Percentiles rank a stretch among this genome's conserved stretches.
Evolutionary conservation across 192 early-diverging fungal genomes (phyloP).

Genomic region (Gigaspora rosea): DNA sequence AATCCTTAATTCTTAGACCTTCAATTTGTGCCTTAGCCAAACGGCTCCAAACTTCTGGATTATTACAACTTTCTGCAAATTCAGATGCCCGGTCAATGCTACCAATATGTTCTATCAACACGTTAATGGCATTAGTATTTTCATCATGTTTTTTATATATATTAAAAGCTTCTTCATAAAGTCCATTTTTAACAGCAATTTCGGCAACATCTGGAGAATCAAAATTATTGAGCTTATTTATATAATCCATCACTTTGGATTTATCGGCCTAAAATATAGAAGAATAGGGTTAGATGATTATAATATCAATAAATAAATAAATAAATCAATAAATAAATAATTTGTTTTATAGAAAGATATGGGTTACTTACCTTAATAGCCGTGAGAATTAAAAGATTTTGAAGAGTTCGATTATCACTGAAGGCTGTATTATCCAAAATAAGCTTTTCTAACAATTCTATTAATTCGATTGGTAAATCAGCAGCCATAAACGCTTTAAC

Average conservation of each 20-base stretch:
- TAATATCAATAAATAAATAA: background rate
- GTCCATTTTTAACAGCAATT: conserved; percentile 84
- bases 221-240: conserved; percentile 92
- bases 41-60: conserved; percentile 92
- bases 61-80: conserved; percentile 91
- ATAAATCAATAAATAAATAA: background rate
- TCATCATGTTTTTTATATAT: conserved; percentile 96
- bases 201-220: conserved; percentile 98
- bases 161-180: conserved; percentile 95
- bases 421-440: conserved; percentile 92
- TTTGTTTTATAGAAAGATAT: background rate
- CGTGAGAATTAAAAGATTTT: conserved; percentile 97
- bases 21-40: conserved; percentile 95
- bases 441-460: conserved; percentile 96
- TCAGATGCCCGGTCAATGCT: conserved; percentile 95
- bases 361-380: conserved; percentile 74
- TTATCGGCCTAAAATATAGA: conserved; percentile 67
- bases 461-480: conserved; percentile 93
- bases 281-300: no score
- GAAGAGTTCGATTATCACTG: conserved; percentile 93
- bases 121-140: conserved; percentile 84
- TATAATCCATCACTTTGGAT: conserved; percentile 91
- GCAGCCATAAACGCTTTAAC: conserved; percentile 99
- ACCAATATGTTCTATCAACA: conserved; percentile 90
- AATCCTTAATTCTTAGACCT: conserved; percentile 87